phyloP scores from a whole-genome alignment of 1,284 basidiomycete genomes.

The Kalmanozyma brasiliensis region DNA sequence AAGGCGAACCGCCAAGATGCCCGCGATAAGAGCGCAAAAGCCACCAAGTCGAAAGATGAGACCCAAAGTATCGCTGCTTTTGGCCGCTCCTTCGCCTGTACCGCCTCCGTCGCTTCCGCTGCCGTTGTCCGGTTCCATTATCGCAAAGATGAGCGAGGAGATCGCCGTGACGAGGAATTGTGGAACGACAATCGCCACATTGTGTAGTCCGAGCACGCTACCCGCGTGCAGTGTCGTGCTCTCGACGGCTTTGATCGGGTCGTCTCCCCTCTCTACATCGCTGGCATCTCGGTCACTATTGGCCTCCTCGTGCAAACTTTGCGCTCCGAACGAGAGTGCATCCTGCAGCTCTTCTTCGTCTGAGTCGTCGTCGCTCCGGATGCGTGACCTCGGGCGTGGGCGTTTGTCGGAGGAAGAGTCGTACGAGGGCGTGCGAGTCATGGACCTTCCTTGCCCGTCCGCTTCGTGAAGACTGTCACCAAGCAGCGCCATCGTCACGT shows the following conservation, averaged over 20 bases:
- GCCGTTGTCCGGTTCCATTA: conserved; percentile 28
- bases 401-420: conserved; percentile 14
- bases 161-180: conserved; percentile 76
- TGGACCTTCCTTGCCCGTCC: conserved; percentile 3
- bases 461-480: conserved; percentile 16
- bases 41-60: conserved; percentile 10
- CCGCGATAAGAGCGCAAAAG: conserved; percentile 11
- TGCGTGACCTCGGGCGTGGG: conserved; percentile 12
- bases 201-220: conserved; percentile 90
- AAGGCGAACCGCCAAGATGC: conserved; percentile 5
- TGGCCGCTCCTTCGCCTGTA: not conserved
- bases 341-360: conserved; percentile 20
- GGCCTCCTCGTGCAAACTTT: conserved; percentile 9
- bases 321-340: conserved; percentile 16
- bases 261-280: conserved; percentile 12
- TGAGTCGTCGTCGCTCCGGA: conserved; percentile 8
- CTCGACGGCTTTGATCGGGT: not conserved
- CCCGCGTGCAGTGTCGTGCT: conserved; percentile 74
- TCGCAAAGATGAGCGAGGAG: conserved; percentile 75
- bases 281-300: not conserved
- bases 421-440: conserved; percentile 17
- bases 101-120: not conserved
- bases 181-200: conserved; percentile 52
- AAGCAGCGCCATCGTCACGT: conserved; percentile 45
- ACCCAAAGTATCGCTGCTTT: conserved; percentile 19